Evolutionary conservation across 306 rosid species (phyloP).

Genomic region (Prunus mume): DNA sequence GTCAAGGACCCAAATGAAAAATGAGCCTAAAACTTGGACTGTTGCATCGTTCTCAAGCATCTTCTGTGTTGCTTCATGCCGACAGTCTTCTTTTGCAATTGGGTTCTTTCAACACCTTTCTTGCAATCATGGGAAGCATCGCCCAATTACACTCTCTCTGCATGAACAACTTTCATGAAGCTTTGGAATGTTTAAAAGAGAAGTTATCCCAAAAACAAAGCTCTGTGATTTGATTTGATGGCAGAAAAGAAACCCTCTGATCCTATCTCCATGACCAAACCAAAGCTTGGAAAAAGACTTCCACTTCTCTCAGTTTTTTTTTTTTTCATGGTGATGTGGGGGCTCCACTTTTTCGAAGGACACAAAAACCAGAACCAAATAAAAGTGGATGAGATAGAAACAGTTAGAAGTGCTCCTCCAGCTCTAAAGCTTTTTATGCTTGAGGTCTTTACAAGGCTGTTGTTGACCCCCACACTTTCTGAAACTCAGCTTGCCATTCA

Average conservation of each 20-base stretch:
- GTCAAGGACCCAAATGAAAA: neutral
- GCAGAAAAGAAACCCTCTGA: neutral
- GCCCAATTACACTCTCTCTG: conserved; percentile 22
- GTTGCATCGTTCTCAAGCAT: conserved; percentile 20
- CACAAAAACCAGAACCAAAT: conserved; percentile 16
- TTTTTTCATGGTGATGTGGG: conserved; percentile 27
- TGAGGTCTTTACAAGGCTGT: conserved; percentile 5
- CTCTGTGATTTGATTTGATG: conserved; percentile 50
- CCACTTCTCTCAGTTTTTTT: conserved; percentile 21
- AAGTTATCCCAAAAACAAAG: conserved; percentile 39
- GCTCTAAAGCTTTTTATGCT: conserved; percentile 38
- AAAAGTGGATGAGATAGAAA: conserved; percentile 3
- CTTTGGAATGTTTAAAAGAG: conserved; percentile 49
- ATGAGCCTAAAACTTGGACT: too few species aligned
- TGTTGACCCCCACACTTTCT: conserved; percentile 13
- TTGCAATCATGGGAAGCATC: conserved; percentile 41
- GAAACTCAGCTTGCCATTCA: conserved; percentile 13
- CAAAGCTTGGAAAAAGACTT: conserved; percentile 50
- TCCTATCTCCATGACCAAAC: conserved; percentile 6
- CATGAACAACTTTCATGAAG: conserved; percentile 25
- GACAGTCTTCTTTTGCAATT: conserved; percentile 36
- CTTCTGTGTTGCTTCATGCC: conserved; percentile 47
- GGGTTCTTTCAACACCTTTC: conserved; percentile 38
- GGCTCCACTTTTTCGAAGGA: conserved; percentile 30
- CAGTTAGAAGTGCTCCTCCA: conserved; percentile 54